A percentile compares a stretch with the other conserved stretches of the same genome.
Evolutionary conservation across 2,329 filamentous ascomycete species (phyloP).

Genomic region (Dothistroma septosporum): DNA sequence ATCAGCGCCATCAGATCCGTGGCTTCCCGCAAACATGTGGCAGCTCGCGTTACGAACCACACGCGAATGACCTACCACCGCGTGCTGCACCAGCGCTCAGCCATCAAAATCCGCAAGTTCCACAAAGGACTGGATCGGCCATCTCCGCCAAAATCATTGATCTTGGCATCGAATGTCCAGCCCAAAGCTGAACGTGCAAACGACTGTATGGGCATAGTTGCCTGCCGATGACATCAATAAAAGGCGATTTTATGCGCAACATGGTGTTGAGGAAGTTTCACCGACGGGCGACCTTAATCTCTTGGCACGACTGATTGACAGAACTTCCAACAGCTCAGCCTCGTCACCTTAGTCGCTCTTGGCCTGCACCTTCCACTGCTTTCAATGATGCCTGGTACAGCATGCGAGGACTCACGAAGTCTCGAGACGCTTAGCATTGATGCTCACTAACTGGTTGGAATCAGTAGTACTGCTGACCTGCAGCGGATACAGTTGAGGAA

Average conservation of each 20-base stretch:
- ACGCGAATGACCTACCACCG: background rate
- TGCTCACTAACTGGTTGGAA: background rate
- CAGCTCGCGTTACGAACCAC: background rate
- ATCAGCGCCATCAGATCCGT: background rate
- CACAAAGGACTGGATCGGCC: background rate
- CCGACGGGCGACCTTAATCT: background rate
- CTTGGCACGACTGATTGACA: background rate
- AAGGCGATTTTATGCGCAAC: background rate
- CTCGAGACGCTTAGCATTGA: background rate
- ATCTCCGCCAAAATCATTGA: background rate
- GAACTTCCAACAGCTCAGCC: background rate
- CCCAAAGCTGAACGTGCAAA: background rate
- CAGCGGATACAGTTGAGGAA: background rate
- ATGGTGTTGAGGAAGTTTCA: background rate
- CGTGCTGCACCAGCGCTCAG: background rate
- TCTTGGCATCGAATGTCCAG: background rate
- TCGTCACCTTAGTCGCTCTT: background rate
- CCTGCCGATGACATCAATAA: background rate
- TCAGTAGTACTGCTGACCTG: background rate
- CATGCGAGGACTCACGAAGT: background rate
- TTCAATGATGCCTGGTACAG: background rate
- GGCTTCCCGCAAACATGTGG: conserved; percentile 1
- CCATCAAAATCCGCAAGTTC: background rate
- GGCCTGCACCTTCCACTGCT: background rate
- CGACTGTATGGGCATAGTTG: background rate